Conservation (phyloP, 768 basidiomycete genomes). For the Rhodotorula paludigena region DNA sequence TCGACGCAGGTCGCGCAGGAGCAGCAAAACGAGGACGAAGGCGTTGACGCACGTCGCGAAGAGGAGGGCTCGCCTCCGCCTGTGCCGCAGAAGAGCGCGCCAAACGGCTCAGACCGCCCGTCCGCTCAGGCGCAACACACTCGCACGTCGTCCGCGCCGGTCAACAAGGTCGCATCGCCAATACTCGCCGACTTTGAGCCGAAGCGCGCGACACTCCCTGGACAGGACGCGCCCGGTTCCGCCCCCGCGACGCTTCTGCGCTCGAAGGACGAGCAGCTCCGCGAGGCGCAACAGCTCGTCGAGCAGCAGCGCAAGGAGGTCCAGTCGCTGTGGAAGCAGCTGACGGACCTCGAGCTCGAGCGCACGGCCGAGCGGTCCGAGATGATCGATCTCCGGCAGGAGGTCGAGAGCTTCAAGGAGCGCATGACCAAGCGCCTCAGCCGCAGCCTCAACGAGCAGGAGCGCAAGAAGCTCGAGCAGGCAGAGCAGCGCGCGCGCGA, state of each 20-base stretch:
- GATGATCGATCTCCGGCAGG: conserved; percentile 21
- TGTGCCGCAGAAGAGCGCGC: neutral
- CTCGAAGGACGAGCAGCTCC: conserved; percentile 9
- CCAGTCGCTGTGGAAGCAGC: conserved; percentile 12
- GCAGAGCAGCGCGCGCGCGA: conserved; percentile 18
- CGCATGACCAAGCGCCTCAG: conserved; percentile 6
- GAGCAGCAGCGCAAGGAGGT: conserved; percentile 17
- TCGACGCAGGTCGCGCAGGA: no score
- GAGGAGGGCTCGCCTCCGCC: neutral
- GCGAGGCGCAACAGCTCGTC: conserved; percentile 6
- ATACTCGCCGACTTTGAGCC: conserved; percentile 12
- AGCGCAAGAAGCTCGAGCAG: conserved; percentile 12
- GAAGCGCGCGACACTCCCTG: neutral
- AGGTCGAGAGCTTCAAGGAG: conserved; percentile 29
- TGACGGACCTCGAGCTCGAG: conserved; percentile 19
- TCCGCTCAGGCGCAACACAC: no score
- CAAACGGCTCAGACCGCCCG: no score
- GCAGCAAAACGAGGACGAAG: neutral
- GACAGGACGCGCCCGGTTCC: neutral
- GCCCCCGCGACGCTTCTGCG: conserved; percentile 7
- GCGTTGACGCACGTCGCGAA: no score
- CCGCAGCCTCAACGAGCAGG: neutral
- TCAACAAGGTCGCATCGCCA: no score
- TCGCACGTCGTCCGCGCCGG: neutral
- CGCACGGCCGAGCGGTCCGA: conserved; percentile 24